Conservation (phyloP, 179 eudicot species). For the Carnegiea gigantea region DNA sequence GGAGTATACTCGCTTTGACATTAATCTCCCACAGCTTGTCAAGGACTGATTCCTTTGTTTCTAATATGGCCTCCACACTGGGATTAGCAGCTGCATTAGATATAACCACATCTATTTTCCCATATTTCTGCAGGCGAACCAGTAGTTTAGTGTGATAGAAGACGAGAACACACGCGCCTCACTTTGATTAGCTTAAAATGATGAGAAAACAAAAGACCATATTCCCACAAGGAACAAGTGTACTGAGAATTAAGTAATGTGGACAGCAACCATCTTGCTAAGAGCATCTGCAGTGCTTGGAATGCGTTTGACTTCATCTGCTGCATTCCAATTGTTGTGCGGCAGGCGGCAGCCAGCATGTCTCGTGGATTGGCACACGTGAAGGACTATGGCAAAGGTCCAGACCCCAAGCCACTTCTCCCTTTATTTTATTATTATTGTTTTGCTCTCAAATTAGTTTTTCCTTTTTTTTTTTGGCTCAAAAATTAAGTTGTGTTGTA, state of each 20-base stretch:
- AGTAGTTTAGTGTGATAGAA: conserved; percentile 16
- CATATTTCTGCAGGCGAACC: conserved; percentile 68
- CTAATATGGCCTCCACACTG: conserved; percentile 54
- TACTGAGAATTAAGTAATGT: background rate
- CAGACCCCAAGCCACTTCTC: too few relatives aligned
- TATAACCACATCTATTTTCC: conserved; percentile 77
- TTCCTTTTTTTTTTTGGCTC: too few relatives aligned
- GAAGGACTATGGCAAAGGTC: too few relatives aligned
- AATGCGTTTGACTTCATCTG: too few relatives aligned
- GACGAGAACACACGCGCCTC: background rate
- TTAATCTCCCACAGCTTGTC: conserved; percentile 96
- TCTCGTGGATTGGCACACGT: too few relatives aligned
- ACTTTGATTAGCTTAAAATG: background rate
- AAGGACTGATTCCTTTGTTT: conserved; percentile 71
- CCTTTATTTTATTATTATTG: too few relatives aligned
- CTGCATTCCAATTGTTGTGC: too few relatives aligned
- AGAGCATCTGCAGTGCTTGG: too few relatives aligned
- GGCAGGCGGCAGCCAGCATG: too few relatives aligned
- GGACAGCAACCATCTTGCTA: background rate
- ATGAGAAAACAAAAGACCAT: conserved; percentile 2
- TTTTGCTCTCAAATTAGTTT: too few relatives aligned
- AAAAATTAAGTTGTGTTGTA: too few relatives aligned
- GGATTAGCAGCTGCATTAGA: conserved; percentile 97
- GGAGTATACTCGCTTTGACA: conserved; percentile 83
- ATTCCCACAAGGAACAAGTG: background rate